These are phyloP conservation scores for Cutaneotrichosporon sp. DNA, from an alignment of 1,284 basidiomycete genomes.

Conservation along the genomic window DNA sequence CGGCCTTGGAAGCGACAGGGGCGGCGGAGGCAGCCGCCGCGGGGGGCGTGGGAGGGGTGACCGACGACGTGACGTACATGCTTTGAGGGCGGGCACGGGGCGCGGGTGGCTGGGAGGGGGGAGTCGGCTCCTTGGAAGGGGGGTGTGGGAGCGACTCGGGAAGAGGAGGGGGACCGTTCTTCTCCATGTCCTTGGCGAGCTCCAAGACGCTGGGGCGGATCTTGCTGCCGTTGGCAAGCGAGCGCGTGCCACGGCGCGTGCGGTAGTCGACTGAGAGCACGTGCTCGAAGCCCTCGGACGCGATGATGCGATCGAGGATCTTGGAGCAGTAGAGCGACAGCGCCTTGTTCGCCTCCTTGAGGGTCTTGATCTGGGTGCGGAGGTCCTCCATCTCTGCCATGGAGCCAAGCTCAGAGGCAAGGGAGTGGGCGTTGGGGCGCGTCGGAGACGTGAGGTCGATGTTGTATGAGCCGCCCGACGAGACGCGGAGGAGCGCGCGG, in stretches of 20 bases:
- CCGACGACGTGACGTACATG: slow-evolving; percentile 12
- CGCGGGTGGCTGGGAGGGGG: background rate
- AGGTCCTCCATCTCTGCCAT: slow-evolving; percentile 79
- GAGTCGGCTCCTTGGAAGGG: background rate
- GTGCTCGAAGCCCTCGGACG: slow-evolving; percentile 90
- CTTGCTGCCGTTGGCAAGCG: background rate
- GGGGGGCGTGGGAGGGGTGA: background rate
- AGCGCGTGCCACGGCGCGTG: slow-evolving; percentile 32
- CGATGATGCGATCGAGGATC: slow-evolving; percentile 92
- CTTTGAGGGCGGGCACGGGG: slow-evolving; percentile 17
- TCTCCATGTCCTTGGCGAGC: slow-evolving; percentile 19
- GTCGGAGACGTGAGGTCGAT: slow-evolving; percentile 48
- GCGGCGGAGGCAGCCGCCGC: background rate
- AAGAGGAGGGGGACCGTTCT: slow-evolving; percentile 9
- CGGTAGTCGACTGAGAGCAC: slow-evolving; percentile 84
- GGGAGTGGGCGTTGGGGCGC: slow-evolving; percentile 40
- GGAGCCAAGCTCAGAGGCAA: slow-evolving; percentile 79
- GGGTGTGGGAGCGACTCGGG: background rate
- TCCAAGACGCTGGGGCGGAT: slow-evolving; percentile 14
- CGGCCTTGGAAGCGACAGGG: background rate
- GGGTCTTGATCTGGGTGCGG: slow-evolving; percentile 76
- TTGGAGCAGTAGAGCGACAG: slow-evolving; percentile 91
- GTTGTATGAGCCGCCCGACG: slow-evolving; percentile 5
- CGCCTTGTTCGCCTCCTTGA: slow-evolving; percentile 93
- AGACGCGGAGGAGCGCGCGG: background rate